phyloP scores from a whole-genome alignment of 2,329 filamentous ascomycete species.

The Alternaria sp. region DNA sequence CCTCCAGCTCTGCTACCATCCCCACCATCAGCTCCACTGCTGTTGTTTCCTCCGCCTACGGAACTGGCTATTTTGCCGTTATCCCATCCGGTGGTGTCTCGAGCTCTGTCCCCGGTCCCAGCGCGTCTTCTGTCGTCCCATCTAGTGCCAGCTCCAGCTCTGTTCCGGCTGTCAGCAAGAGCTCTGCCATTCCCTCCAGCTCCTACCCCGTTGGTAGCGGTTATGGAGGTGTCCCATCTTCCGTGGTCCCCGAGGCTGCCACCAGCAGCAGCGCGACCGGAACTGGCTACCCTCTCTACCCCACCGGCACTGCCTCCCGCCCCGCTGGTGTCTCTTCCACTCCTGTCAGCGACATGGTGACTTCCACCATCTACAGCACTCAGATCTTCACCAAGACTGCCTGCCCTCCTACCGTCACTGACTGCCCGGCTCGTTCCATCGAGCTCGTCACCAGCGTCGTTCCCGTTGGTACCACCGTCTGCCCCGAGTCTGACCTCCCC shows the following conservation, averaged over 20 bases:
- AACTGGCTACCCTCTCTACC: constrained; percentile 30
- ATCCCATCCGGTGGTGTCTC: not conserved
- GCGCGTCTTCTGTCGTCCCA: not conserved
- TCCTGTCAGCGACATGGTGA: constrained; percentile 49
- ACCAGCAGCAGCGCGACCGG: constrained; percentile 11
- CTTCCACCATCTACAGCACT: constrained; percentile 56
- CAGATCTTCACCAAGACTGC: constrained; percentile 49
- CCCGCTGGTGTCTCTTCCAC: constrained; percentile 42
- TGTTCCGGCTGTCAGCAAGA: constrained; percentile 23
- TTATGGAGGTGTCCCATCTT: not conserved
- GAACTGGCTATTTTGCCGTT: constrained; percentile 8
- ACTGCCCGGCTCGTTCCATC: constrained; percentile 36
- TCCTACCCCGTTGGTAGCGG: constrained; percentile 5
- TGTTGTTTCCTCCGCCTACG: constrained; percentile 14
- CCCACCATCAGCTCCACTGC: not conserved
- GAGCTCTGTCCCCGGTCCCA: constrained; percentile 18
- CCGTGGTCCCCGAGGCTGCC: constrained; percentile 11
- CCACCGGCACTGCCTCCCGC: constrained; percentile 45
- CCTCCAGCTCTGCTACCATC: constrained; percentile 6
- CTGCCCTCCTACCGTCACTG: constrained; percentile 17
- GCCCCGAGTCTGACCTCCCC: constrained; percentile 42
- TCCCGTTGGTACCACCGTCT: constrained; percentile 56
- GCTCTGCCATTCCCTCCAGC: constrained; percentile 36
- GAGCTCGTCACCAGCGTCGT: constrained; percentile 53
- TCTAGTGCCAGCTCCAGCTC: constrained; percentile 10